Base-by-base conservation (phyloP, 257 asterid species). In the Solanum dulcamara region DNA sequence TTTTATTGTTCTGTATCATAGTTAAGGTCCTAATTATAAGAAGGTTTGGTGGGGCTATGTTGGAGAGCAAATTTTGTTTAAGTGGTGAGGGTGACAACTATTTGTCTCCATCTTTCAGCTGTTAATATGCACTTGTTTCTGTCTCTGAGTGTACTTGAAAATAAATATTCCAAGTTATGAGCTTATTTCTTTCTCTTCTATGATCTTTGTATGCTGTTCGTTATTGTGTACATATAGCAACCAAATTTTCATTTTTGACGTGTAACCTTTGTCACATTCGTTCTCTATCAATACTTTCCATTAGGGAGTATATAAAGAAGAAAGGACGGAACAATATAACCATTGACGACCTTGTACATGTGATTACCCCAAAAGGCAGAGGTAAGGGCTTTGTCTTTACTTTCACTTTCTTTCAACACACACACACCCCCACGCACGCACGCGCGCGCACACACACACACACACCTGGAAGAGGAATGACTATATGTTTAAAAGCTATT, bases 361-460 rank as follows among this genome's bases (percentile, higher is more conserved):
- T 88, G 86, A 93, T 94, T 67, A 92, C 98, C 40, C 98, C 97
- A 10, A 92, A 89, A 84, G 97, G 98, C 88, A 91, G 95, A 93
- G 93, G 98, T 93, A 17, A 79, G 87, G 84, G 46, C 37, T 32
- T n/a, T 44, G 83, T 48, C 59, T 79, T 17, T 30, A 4, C 42
- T 79, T 79, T 79, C 38, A 6, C 20, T 79, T 48, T 28, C 38
- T 48, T 12, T 46, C 9, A 3, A 10, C 0, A 7, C 81, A 8
- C 59, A 14, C 33, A 66, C 75, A 5, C 5, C 14, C 4, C 0
- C 11, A 1, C n/a, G n/a, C n/a, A n/a, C n/a, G n/a, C n/a, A n/a
- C n/a, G n/a, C n/a, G n/a, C n/a, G n/a, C n/a, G n/a, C 81, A 8
- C 59, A 14, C 81, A n/a, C 81, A 6, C 46, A 22, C 81, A 1